Percentiles rank a stretch among this genome's conserved stretches.
Conservation (phyloP, 1,139 yeast species). For the Blastobotrys capitulatus region DNA sequence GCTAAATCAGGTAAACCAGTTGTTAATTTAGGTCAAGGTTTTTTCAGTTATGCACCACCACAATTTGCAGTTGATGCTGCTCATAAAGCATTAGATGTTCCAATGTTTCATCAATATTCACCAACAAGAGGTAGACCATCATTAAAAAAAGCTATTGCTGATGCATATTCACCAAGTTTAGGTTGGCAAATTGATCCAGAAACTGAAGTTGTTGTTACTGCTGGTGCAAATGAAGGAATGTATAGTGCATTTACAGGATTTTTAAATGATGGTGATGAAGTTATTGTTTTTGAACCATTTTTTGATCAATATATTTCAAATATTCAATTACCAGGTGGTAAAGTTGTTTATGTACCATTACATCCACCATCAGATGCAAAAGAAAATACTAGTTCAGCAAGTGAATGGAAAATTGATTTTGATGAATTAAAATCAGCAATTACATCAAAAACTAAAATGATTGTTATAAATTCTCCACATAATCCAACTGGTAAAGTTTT, state of each 20-base stretch:
- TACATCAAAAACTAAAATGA: slow-evolving; percentile 69
- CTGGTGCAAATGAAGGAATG: slow-evolving; percentile 98
- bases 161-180: slow-evolving; percentile 63
- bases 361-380: slow-evolving; percentile 76
- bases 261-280: slow-evolving; percentile 86
- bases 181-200: slow-evolving; percentile 51
- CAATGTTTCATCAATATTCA: slow-evolving; percentile 84
- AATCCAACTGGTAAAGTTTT: slow-evolving; percentile 94
- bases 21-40: slow-evolving; percentile 92
- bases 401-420: slow-evolving; percentile 85
- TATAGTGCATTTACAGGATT: slow-evolving; percentile 79
- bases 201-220: slow-evolving; percentile 74
- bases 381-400: slow-evolving; percentile 60
- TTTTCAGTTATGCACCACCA: slow-evolving; percentile 93
- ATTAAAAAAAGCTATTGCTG: slow-evolving; percentile 61
- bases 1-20: slow-evolving; percentile 63
- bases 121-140: slow-evolving; percentile 84
- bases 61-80: slow-evolving; percentile 82
- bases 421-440: slow-evolving; percentile 66
- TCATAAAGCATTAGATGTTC: slow-evolving; percentile 61
- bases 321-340: slow-evolving; percentile 90
- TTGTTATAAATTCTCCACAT: slow-evolving; percentile 90
- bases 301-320: slow-evolving; percentile 95
- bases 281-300: slow-evolving; percentile 94
- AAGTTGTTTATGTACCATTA: slow-evolving; percentile 76